A percentile compares a stretch with the other conserved stretches of the same genome.
These are phyloP conservation scores for Coprinopsis strossmayeri DNA, from an alignment of 768 basidiomycete species.

Conservation along the genomic window DNA sequence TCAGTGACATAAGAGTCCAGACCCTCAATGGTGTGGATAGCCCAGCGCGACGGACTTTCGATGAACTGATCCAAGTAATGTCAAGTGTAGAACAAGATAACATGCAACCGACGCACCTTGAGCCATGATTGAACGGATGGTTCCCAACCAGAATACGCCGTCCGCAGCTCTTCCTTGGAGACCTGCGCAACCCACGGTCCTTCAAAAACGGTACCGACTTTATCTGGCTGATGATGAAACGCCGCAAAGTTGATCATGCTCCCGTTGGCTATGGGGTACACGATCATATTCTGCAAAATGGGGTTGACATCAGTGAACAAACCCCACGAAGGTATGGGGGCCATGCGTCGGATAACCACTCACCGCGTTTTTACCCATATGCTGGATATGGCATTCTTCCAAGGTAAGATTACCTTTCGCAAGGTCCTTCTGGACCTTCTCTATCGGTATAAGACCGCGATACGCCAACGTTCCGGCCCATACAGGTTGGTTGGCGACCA, in stretches of 20 bases:
- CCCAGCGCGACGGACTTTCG: conserved; percentile 16
- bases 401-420: conserved; percentile 19
- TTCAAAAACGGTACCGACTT: conserved; percentile 11
- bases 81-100: neutral
- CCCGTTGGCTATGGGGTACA: conserved; percentile 44
- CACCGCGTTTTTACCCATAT: conserved; percentile 18
- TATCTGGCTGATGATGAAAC: conserved; percentile 19
- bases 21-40: conserved; percentile 15
- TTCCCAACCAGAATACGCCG: conserved; percentile 13
- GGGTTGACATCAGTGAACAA: no score
- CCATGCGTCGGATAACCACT: conserved; percentile 2
- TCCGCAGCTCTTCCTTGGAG: conserved; percentile 10
- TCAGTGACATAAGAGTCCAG: conserved; percentile 14
- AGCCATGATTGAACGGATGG: conserved; percentile 13
- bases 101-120: conserved; percentile 9
- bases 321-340: no score
- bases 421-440: conserved; percentile 15
- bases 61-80: conserved; percentile 11
- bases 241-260: conserved; percentile 42
- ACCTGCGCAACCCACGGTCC: conserved; percentile 15
- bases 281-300: conserved; percentile 33
- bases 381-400: conserved; percentile 15
- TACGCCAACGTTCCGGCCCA: conserved; percentile 31
- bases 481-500: conserved; percentile 20
- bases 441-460: conserved; percentile 24